phyloP scores from a whole-genome alignment of 208 protist genomes.

The Trypanosoma rangeli region DNA sequence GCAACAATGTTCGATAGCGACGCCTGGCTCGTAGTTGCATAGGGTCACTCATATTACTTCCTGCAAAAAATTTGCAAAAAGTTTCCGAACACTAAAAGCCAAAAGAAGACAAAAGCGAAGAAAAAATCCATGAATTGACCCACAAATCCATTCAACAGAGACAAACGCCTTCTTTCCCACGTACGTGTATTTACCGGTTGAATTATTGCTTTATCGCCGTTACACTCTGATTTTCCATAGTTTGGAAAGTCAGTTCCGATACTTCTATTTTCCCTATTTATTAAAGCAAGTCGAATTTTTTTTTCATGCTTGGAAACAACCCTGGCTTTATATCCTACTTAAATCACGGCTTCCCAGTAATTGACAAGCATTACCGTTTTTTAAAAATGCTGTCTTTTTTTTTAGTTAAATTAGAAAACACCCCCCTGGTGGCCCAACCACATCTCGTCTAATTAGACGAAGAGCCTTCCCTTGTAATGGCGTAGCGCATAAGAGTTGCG shows the following conservation, averaged over 20 bases:
- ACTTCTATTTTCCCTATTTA: neutral
- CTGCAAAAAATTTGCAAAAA: constrained; percentile 5
- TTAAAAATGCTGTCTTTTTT: too few species aligned
- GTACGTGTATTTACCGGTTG: neutral
- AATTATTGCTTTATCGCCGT: too few species aligned
- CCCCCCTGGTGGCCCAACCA: constrained; percentile 23
- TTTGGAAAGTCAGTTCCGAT: neutral
- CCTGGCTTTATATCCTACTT: too few species aligned
- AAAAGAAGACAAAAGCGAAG: constrained; percentile 12
- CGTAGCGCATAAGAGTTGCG: constrained; percentile 53
- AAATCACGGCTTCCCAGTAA: too few species aligned
- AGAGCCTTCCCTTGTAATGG: constrained; percentile 23
- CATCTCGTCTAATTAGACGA: neutral
- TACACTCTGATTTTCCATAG: neutral
- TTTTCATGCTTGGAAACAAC: too few species aligned
- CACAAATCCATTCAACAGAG: neutral
- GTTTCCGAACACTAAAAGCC: neutral
- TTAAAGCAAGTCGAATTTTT: too few species aligned
- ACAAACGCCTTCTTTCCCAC: neutral
- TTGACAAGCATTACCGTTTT: neutral
- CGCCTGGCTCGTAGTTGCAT: constrained; percentile 38
- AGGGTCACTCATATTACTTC: constrained; percentile 7
- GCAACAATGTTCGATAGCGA: constrained; percentile 56
- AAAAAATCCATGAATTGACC: neutral
- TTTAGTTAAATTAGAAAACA: too few species aligned